Base-by-base conservation (phyloP, 2,329 filamentous ascomycete genomes). In the Akanthomyces dipterigenus region DNA sequence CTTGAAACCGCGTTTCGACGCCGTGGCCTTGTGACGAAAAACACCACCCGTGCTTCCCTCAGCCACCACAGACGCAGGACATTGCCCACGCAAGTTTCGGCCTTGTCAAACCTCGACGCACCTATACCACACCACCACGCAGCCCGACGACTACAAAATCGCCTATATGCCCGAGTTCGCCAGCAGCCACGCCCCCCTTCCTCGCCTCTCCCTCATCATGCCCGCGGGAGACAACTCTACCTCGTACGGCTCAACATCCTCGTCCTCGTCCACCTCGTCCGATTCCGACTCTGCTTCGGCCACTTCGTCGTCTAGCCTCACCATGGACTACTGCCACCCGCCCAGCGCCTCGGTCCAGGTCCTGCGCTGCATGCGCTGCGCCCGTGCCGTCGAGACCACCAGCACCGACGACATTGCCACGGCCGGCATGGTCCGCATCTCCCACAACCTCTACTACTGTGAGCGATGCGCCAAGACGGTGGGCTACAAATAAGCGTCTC, bases 401-500 rank as follows among this genome's bases (percentile, higher is more conserved):
- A 80, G 82, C 9, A 85, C 82, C 36, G 84, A 87, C 70, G 83
- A 87, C 71, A 76, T 80, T 55, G 76, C 74, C 65, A 76, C 81
- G 48, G 82, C 77, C 62, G 85, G 84, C 64, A 88, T 88, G 85
- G 80, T 88, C 16, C 80, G 82, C 68, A 84, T 88, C 64, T 83
- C 84, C 2, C 82, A 83, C 71, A 86, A 86, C 71, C 80, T 87
- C 63, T 87, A 87, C 76, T 88, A 88, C 73, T 88, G 85, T 74
- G 78, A 81, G 63, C 79, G 83, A 40, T 88, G 85, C 70, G 85
- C 85, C 63, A 82, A 80, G 69, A 82, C 85, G 70, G 82, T 85
- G 36, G 85, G 85, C 67, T 88, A 86, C 72, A 83, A 81, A 70
- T 87, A 80, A 82, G 67, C 20, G 22, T 20, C 20, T 5, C 26